Conservation (phyloP, 192 early-diverging fungal genomes). For the Podila epicladia region DNA sequence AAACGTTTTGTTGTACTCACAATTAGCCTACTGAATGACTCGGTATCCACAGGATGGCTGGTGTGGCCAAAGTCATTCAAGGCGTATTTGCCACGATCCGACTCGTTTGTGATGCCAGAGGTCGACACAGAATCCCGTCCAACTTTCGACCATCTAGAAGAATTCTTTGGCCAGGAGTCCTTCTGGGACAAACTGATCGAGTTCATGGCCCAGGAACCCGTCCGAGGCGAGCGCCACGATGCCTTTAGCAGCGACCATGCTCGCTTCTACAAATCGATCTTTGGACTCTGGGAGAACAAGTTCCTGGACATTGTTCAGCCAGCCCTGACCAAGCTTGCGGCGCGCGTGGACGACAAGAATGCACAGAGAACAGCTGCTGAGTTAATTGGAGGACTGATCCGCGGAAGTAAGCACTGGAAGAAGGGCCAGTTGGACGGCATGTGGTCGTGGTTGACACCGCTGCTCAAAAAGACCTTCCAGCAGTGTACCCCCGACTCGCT, state of each 20-base stretch:
- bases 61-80: constrained; percentile 76
- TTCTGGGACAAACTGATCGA: constrained; percentile 77
- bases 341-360: constrained; percentile 72
- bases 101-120: constrained; percentile 51
- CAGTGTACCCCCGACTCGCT: constrained; percentile 78
- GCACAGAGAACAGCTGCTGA: constrained; percentile 87
- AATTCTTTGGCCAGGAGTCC: constrained; percentile 57
- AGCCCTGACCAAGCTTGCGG: constrained; percentile 60
- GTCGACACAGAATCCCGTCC: constrained; percentile 68
- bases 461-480: constrained; percentile 69
- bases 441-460: constrained; percentile 77
- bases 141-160: constrained; percentile 64
- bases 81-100: constrained; percentile 60
- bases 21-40: constrained; percentile 68
- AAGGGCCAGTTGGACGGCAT: constrained; percentile 53
- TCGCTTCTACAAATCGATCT: constrained; percentile 74
- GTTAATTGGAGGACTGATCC: constrained; percentile 80
- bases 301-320: constrained; percentile 66
- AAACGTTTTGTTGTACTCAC: not conserved
- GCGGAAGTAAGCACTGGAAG: constrained; percentile 91
- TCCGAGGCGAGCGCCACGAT: constrained; percentile 67
- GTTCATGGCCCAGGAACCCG: constrained; percentile 77
- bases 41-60: constrained; percentile 77
- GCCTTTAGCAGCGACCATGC: constrained; percentile 69
- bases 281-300: constrained; percentile 73